phyloP scores from a whole-genome alignment of 2,329 filamentous ascomycete genomes.

The Ceratocystis papillata region DNA sequence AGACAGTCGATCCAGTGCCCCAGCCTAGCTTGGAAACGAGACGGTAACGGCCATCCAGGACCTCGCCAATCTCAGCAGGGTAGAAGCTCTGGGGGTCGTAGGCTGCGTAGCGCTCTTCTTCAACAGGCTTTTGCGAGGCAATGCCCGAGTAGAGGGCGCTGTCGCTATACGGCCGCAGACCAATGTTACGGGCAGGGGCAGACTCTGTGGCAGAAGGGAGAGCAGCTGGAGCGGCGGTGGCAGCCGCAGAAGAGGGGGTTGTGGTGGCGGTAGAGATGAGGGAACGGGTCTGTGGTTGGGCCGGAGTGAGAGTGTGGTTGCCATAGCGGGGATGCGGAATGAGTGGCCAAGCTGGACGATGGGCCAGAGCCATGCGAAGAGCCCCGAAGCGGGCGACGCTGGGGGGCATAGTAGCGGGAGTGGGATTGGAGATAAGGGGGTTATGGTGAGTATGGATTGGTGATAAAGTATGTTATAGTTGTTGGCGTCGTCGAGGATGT shows the following conservation, averaged over 20 bases:
- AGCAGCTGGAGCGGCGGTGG: not conserved
- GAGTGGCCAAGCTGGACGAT: constrained; percentile 20
- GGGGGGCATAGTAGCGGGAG: constrained; percentile 10
- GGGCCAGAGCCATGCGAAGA: constrained; percentile 14
- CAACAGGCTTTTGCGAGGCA: constrained; percentile 24
- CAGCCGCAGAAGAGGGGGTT: not conserved
- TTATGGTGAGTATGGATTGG: not conserved
- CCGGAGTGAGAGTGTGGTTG: not conserved
- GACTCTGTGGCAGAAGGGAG: not conserved
- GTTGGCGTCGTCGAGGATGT: not conserved
- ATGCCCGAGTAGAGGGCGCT: constrained; percentile 13
- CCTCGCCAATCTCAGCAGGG: constrained; percentile 31
- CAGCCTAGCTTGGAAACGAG: constrained; percentile 34
- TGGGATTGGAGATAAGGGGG: not conserved
- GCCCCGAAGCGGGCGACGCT: constrained; percentile 12
- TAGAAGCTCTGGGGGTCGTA: constrained; percentile 30
- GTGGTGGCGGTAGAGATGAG: constrained; percentile 4
- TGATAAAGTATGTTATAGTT: not conserved
- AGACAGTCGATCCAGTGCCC: constrained; percentile 34
- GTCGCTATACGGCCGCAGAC: constrained; percentile 17
- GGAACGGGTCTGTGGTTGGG: not conserved
- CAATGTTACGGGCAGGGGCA: constrained; percentile 7
- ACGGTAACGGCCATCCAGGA: constrained; percentile 32
- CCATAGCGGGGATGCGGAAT: constrained; percentile 12
- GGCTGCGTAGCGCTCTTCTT: constrained; percentile 28